Base-by-base conservation (phyloP, 768 basidiomycete genomes). In the Solioccasus polychromus region DNA sequence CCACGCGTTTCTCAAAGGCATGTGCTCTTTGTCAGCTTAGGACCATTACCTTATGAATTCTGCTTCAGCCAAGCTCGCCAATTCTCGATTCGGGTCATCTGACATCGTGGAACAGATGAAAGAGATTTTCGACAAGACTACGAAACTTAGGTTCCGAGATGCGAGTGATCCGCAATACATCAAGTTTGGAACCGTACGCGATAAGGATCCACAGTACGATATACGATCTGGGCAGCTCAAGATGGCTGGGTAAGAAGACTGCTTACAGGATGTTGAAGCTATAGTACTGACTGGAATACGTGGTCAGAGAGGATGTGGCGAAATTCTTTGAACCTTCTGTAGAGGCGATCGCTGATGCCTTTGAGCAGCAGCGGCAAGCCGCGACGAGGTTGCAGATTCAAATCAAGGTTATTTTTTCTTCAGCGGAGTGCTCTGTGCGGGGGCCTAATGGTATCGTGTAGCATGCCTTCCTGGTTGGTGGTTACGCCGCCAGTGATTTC, bases 381-480 rank as follows among this genome's bases (percentile, higher is more conserved):
- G 61, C 51, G 11, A 55, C 59, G 1, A 28, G 18, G 11, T 44
- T 54, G 17, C 39, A 45, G 3, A 61, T 74, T 7, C 31, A 48
- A 52, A 28, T 72, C 64, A 53, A 44, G 61, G 53, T 47, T 14
- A 22, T 18, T 5, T 26, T 25, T 17, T 1, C 3, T 24, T 19
- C 18, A 20, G 25, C 10, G 5, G 3, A 1, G 15, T n/a, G 2
- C 10, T 43, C 5, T 12, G 8, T 6, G n/a, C 6, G 1, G n/a
- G n/a, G n/a, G 3, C 14, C 34, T 38, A 10, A 53, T 19, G 10
- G 11, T 28, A 8, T 5, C 19, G 2, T 28, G 5, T 23, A 68
- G 68, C 45, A 66, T 14, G 67, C 72, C n/a, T 71, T 77, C 32
- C 67, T 82, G 2, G 76, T 79, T 1, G 77, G 78, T 2, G 76